Percentiles rank a stretch among this genome's conserved stretches.
Conservation (phyloP, 495 filamentous ascomycete genomes). For the Xylaria cubensis region DNA sequence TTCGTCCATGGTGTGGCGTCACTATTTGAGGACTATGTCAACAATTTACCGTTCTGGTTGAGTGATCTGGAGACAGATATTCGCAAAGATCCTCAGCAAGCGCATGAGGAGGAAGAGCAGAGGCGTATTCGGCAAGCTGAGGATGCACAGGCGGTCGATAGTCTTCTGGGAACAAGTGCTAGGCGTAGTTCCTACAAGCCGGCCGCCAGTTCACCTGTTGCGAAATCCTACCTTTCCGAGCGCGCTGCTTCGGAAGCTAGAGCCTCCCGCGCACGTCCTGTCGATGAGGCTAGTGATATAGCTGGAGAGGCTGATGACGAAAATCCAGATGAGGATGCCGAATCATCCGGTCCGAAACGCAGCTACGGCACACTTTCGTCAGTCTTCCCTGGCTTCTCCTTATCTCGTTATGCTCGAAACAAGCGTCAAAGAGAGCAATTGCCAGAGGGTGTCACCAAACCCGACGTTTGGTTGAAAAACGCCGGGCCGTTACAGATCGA, state of each 20-base stretch:
- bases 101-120: constrained; percentile 91
- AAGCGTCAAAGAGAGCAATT: constrained; percentile 55
- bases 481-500: constrained; percentile 88
- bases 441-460: constrained; percentile 85
- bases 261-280: constrained; percentile 27
- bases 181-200: constrained; percentile 55
- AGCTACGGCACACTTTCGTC: constrained; percentile 60
- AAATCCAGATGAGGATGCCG: constrained; percentile 33
- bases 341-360: constrained; percentile 36
- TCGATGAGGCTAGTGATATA: constrained; percentile 30
- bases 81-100: constrained; percentile 85
- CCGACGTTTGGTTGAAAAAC: constrained; percentile 89
- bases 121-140: constrained; percentile 77
- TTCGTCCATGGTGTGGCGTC: constrained; percentile 92
- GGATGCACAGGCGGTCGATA: constrained; percentile 88
- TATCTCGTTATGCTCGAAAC: constrained; percentile 70
- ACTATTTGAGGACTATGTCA: constrained; percentile 94
- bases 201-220: constrained; percentile 66
- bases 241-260: constrained; percentile 48
- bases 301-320: constrained; percentile 38
- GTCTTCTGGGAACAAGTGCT: constrained; percentile 66
- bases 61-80: constrained; percentile 90
- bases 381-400: constrained; percentile 76
- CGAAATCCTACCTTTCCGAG: constrained; percentile 60
- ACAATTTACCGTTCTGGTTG: constrained; percentile 95